A percentile compares a stretch with the other conserved stretches of the same genome.
Evolutionary conservation across 768 basidiomycete genomes (phyloP).

Genomic region (Tricholoma furcatifolium): DNA sequence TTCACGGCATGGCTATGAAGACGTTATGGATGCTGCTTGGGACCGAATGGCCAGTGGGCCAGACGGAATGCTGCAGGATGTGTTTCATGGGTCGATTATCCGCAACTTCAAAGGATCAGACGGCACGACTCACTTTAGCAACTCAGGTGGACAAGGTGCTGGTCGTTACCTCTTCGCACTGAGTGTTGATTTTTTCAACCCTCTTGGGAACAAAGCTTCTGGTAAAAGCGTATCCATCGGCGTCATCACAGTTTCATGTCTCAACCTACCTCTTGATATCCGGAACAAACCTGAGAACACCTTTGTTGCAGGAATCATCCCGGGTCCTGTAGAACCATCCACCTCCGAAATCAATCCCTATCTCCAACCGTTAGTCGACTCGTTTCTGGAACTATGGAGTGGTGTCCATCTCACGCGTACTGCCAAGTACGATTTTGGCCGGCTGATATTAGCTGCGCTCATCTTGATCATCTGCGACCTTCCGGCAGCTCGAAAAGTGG

Average conservation of each 20-base stretch:
- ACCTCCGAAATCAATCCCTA: slow-evolving; percentile 23
- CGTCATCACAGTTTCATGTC: slow-evolving; percentile 30
- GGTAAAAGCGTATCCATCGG: slow-evolving; percentile 29
- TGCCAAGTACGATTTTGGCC: slow-evolving; percentile 2
- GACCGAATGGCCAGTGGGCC: neutral
- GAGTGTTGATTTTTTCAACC: slow-evolving; percentile 26
- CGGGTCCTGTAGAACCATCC: slow-evolving; percentile 33
- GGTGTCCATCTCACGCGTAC: slow-evolving; percentile 10
- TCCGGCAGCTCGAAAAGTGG: slow-evolving; percentile 24
- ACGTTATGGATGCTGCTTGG: slow-evolving; percentile 20
- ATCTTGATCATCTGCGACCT: slow-evolving; percentile 28
- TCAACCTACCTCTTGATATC: slow-evolving; percentile 32
- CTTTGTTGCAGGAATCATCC: slow-evolving; percentile 33
- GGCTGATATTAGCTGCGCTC: slow-evolving; percentile 12
- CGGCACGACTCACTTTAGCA: slow-evolving; percentile 18
- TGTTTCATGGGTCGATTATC: slow-evolving; percentile 25
- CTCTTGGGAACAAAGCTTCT: slow-evolving; percentile 18
- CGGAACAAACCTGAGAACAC: slow-evolving; percentile 31
- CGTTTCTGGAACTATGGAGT: slow-evolving; percentile 17
- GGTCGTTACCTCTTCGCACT: slow-evolving; percentile 29
- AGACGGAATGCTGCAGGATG: slow-evolving; percentile 17
- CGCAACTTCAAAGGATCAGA: slow-evolving; percentile 27
- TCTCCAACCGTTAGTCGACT: slow-evolving; percentile 25
- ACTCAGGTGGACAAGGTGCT: slow-evolving; percentile 6
- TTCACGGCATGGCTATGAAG: slow-evolving; percentile 21